A percentile compares a stretch with the other conserved stretches of the same genome.
phyloP scores from a whole-genome alignment of 106 monocot genomes.

The Dendrobium chrysotoxum region DNA sequence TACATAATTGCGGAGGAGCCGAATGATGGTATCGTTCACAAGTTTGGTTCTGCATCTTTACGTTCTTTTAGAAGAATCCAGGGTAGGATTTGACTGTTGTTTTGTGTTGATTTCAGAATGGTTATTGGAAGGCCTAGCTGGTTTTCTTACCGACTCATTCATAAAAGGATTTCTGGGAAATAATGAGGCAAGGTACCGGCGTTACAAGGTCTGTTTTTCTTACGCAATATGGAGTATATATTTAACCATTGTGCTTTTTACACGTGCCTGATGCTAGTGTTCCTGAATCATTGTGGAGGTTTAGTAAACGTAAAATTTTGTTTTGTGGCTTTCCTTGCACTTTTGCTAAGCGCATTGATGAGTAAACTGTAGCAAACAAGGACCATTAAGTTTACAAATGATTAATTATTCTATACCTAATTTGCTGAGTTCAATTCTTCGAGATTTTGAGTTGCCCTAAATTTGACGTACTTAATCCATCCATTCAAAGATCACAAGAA shows the following conservation, averaged over 20 bases:
- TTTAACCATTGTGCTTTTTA: neutral
- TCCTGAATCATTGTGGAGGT: neutral
- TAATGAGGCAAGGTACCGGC: conserved; percentile 87
- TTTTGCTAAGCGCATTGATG: neutral
- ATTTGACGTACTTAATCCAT: neutral
- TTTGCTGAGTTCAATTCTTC: neutral
- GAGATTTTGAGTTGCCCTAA: neutral
- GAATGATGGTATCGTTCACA: conserved; percentile 59
- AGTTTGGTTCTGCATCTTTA: neutral
- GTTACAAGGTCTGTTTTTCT: conserved; percentile 70
- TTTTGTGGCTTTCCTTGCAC: neutral
- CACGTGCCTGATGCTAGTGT: neutral
- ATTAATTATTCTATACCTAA: neutral
- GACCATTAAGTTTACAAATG: neutral
- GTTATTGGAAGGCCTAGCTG: conserved; percentile 90
- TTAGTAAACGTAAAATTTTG: neutral
- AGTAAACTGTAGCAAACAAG: neutral
- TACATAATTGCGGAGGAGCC: conserved; percentile 68
- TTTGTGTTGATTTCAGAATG: conserved; percentile 53
- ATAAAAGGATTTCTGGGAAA: conserved; percentile 82
- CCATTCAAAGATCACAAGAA: neutral
- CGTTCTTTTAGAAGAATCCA: neutral
- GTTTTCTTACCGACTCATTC: conserved; percentile 87
- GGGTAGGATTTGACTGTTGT: neutral
- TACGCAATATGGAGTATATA: neutral